Conservation (phyloP, 352 stramenopile species). For the Paralagenidium karlingii region DNA sequence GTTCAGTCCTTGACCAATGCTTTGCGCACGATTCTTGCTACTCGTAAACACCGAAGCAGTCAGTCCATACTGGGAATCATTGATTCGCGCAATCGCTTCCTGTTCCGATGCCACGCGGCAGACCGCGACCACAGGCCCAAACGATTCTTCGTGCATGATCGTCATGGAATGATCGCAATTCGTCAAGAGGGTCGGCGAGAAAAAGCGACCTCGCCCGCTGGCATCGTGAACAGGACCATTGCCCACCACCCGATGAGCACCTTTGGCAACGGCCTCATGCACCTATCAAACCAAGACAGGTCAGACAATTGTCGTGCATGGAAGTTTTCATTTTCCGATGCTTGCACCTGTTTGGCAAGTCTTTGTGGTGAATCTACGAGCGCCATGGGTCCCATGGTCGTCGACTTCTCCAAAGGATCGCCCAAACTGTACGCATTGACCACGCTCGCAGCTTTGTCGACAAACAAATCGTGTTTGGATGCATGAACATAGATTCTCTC, state of each 20-base stretch:
- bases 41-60: constrained; percentile 64
- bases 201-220: constrained; percentile 55
- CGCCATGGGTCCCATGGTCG: constrained; percentile 62
- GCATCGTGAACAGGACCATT: constrained; percentile 25
- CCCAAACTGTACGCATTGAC: constrained; percentile 56
- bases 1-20: constrained; percentile 40
- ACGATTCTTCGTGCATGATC: constrained; percentile 76
- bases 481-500: constrained; percentile 81
- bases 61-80: constrained; percentile 70
- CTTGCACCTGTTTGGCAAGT: constrained; percentile 15
- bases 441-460: constrained; percentile 43
- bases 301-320: neutral
- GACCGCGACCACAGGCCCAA: constrained; percentile 70
- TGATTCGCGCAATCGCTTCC: constrained; percentile 66
- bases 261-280: constrained; percentile 60
- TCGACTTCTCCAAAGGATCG: constrained; percentile 41
- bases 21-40: constrained; percentile 36
- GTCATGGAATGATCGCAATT: constrained; percentile 53
- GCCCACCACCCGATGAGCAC: constrained; percentile 35
- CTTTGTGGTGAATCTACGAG: constrained; percentile 26
- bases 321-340: neutral
- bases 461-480: constrained; percentile 64
- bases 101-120: constrained; percentile 54
- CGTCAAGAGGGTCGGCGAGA: constrained; percentile 57
- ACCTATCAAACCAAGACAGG: constrained; percentile 15